Percentiles rank a stretch among this genome's conserved stretches.
phyloP scores from a whole-genome alignment of 2,329 filamentous ascomycete genomes.

The Cladorrhinum sp. region DNA sequence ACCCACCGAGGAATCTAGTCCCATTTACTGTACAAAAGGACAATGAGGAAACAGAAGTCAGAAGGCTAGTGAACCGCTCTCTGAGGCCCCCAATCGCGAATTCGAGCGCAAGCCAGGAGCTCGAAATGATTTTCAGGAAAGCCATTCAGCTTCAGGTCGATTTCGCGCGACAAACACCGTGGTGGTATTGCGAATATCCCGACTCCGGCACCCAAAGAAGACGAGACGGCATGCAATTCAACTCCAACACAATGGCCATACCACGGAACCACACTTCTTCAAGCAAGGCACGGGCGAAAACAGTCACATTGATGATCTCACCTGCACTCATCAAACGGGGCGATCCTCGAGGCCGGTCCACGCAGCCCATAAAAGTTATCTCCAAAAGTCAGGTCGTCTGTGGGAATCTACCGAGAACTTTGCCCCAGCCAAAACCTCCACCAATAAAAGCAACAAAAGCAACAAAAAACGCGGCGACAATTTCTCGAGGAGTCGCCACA shows the following conservation, averaged over 20 bases:
- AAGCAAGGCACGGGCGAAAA: background rate
- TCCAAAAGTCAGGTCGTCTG: constrained; percentile 12
- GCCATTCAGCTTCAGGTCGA: background rate
- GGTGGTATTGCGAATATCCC: background rate
- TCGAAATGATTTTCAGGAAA: background rate
- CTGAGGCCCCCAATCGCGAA: too few relatives aligned
- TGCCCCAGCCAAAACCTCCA: too few relatives aligned
- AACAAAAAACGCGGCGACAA: too few relatives aligned
- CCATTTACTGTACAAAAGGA: too few relatives aligned
- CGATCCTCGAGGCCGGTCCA: background rate
- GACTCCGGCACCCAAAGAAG: background rate
- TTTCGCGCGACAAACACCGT: background rate
- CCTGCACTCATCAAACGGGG: constrained; percentile 1
- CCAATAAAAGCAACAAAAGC: too few relatives aligned
- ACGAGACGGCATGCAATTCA: background rate
- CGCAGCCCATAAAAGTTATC: background rate
- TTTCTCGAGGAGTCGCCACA: too few relatives aligned
- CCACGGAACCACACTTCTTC: background rate
- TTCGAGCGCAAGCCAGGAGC: too few relatives aligned
- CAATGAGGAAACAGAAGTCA: too few relatives aligned
- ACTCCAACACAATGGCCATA: background rate
- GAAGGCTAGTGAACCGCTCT: too few relatives aligned
- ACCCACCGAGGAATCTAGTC: too few relatives aligned
- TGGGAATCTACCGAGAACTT: too few relatives aligned
- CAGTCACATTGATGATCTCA: background rate